Percentiles rank a stretch among this genome's conserved stretches.
phyloP scores from a whole-genome alignment of 1,284 basidiomycete genomes.

The Meripilus lineatus region DNA sequence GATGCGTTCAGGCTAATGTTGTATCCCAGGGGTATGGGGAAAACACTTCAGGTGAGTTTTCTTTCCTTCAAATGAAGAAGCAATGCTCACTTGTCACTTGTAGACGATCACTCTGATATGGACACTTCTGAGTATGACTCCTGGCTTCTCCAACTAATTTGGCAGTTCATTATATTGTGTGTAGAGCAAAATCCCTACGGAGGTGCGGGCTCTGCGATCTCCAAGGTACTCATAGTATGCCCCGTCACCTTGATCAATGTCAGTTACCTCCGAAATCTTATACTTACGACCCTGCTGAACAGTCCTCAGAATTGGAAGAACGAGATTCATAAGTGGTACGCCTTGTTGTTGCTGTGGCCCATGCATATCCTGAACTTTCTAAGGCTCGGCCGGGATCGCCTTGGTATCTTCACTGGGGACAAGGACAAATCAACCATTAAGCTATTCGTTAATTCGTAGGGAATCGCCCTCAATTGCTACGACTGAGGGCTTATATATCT shows the following conservation, averaged over 20 bases:
- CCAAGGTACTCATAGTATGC: constrained; percentile 89
- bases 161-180: constrained; percentile 7
- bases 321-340: constrained; percentile 89
- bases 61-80: constrained; percentile 1
- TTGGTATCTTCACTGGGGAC: constrained; percentile 80
- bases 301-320: constrained; percentile 83
- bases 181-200: constrained; percentile 83
- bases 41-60: constrained; percentile 70
- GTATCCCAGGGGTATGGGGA: constrained; percentile 82
- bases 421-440: constrained; percentile 69
- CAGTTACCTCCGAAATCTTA: constrained; percentile 16
- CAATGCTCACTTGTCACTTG: constrained; percentile 10
- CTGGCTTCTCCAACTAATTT: too few relatives aligned
- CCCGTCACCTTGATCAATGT: constrained; percentile 90
- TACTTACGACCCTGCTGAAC: constrained; percentile 7
- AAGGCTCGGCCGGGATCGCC: constrained; percentile 75
- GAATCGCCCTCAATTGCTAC: constrained; percentile 2
- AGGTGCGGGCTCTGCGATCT: constrained; percentile 52
- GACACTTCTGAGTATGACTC: constrained; percentile 75
- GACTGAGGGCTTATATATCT: background rate
- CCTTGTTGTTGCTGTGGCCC: background rate
- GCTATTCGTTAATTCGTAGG: constrained; percentile 72
- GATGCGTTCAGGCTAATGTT: constrained; percentile 1
- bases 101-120: constrained; percentile 86
- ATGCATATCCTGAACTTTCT: background rate